phyloP scores from a whole-genome alignment of 257 asterid genomes.

The Solanum chiquidenum region DNA sequence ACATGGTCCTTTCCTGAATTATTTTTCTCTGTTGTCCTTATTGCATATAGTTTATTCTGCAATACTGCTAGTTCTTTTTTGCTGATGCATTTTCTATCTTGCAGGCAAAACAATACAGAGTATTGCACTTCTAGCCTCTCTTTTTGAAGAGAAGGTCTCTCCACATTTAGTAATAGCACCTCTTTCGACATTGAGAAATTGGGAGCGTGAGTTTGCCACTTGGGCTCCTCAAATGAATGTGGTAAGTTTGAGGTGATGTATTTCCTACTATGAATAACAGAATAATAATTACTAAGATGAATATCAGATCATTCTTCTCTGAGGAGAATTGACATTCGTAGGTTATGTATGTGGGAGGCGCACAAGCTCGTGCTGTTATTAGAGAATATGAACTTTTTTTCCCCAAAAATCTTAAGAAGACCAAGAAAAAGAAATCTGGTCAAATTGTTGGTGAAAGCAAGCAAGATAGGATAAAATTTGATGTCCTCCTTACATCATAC shows the following conservation, averaged over 20 bases:
- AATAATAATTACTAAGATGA: not conserved
- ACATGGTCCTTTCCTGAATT: not conserved
- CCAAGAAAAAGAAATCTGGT: constrained; percentile 76
- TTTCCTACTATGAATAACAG: not conserved
- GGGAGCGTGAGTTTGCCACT: constrained; percentile 99
- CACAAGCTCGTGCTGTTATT: constrained; percentile 72
- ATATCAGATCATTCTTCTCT: constrained; percentile 2
- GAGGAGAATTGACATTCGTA: constrained; percentile 30
- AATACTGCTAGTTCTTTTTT: not conserved
- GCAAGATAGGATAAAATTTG: constrained; percentile 92
- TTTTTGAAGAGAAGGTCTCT: constrained; percentile 60
- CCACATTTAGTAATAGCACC: constrained; percentile 99
- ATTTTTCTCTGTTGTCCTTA: not conserved
- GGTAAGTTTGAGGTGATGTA: constrained; percentile 41
- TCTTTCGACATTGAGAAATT: constrained; percentile 92
- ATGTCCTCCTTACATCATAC: constrained; percentile 91
- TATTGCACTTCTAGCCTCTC: constrained; percentile 93
- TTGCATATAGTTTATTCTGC: not conserved
- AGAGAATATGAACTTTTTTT: constrained; percentile 85
- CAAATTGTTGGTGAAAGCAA: constrained; percentile 67
- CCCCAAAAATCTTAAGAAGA: constrained; percentile 71
- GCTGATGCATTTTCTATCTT: constrained; percentile 11
- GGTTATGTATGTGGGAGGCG: constrained; percentile 93
- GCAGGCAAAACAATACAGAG: constrained; percentile 99
- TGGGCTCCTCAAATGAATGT: constrained; percentile 99